phyloP scores from a whole-genome alignment of 2,329 filamentous ascomycete genomes.

The Aspergillus caelatus region DNA sequence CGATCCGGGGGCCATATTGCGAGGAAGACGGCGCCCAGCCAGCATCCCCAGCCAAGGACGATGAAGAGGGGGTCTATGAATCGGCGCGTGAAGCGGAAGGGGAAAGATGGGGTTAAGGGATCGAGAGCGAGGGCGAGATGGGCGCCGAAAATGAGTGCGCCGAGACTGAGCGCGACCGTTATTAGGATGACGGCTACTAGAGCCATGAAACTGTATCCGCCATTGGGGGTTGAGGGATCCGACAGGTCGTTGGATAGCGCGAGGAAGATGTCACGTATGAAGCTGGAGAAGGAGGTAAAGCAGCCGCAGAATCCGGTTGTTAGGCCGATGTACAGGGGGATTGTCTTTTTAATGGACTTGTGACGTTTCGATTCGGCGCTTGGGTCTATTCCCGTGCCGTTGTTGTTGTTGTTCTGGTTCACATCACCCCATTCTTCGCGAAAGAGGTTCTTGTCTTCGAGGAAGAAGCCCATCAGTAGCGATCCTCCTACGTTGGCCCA shows the following conservation, averaged over 20 bases:
- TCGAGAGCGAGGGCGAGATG: constrained; percentile 71
- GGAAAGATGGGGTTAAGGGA: constrained; percentile 61
- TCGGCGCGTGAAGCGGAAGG: constrained; percentile 59
- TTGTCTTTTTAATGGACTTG: constrained; percentile 73
- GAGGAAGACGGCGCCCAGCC: constrained; percentile 76
- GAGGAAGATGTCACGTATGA: constrained; percentile 78
- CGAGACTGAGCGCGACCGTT: constrained; percentile 71
- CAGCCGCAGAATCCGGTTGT: constrained; percentile 87
- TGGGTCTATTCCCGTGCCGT: constrained; percentile 38
- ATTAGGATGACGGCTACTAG: constrained; percentile 73
- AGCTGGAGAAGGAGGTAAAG: constrained; percentile 86
- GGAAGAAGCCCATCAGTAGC: constrained; percentile 80
- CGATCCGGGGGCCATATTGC: constrained; percentile 70
- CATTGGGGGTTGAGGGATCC: constrained; percentile 57
- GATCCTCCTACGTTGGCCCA: constrained; percentile 90
- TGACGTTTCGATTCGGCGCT: constrained; percentile 53
- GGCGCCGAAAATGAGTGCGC: constrained; percentile 70
- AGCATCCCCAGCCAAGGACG: constrained; percentile 70
- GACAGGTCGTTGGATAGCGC: constrained; percentile 75
- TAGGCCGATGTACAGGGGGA: constrained; percentile 85
- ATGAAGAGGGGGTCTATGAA: constrained; percentile 66
- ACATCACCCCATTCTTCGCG: constrained; percentile 62
- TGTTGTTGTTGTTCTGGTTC: background rate
- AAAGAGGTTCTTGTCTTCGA: constrained; percentile 77
- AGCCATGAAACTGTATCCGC: constrained; percentile 82